Base-by-base conservation (phyloP, 1,284 basidiomycete genomes). In the Rugosomyces carneus region DNA sequence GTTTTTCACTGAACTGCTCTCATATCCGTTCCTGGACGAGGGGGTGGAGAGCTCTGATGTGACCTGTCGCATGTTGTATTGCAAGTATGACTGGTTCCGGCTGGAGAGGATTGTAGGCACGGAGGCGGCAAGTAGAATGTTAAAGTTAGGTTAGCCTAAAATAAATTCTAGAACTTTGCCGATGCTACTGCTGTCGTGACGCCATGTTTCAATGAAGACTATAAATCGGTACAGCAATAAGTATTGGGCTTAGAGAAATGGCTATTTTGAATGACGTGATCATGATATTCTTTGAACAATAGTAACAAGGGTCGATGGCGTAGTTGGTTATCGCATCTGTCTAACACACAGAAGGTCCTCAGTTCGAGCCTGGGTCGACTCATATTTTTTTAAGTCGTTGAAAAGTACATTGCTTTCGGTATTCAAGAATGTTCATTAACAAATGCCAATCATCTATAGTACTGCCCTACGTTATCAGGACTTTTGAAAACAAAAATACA, bases 1-100 rank as follows among this genome's bases (percentile, higher is more conserved):
- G 53, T 99, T 92, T 67, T 98, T 94, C 66, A 79, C 89, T 0
- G 96, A 99, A 62, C 74, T 93, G 51, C 66, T 97, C 26, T 80
- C 84, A 27, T 87, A 86, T 62, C 84, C 95, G 0, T 97, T 98
- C 73, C 68, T 93, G 36, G 84, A 88, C 52, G 78, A 85, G 34
- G 81, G 73, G 15, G 79, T 88, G n/a, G 89, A 94, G 37, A 68
- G 81, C 11, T 75, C 75, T 3, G 93, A 94, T 62, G 74, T 95
- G 21, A 81, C 78, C n/a, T 84, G 81, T 54, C 75, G 76, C 16
- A 78, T 89, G 4, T 62, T 93, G 50, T 96, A 89, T 65, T 89
- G 82, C 45, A 87, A 84, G 68, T 97, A 90, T 61, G 96, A 99
- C 63, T 78, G 81, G 70, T 78, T 98, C 61, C 73, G 76, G 57